Percentiles rank a stretch among this genome's conserved stretches.
phyloP scores from a whole-genome alignment of 768 basidiomycete genomes.

The Suillus ampliporus region DNA sequence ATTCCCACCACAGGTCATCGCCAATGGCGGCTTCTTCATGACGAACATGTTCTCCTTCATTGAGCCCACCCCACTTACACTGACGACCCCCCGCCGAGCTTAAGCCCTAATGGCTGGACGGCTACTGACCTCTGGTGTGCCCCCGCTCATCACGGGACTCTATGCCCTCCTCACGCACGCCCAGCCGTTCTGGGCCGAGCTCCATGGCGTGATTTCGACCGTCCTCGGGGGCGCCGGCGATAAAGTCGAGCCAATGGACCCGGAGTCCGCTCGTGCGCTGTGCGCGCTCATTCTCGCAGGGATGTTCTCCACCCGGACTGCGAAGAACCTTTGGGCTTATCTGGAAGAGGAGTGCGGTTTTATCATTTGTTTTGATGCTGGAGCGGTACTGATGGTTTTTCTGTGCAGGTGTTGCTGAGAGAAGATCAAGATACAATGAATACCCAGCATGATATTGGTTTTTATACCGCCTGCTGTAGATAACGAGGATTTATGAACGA shows the following conservation, averaged over 20 bases:
- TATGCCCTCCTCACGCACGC: constrained; percentile 87
- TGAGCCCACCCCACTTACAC: constrained; percentile 66
- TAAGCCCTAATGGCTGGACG: constrained; percentile 83
- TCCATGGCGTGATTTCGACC: constrained; percentile 54
- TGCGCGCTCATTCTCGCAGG: constrained; percentile 69
- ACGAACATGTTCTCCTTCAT: constrained; percentile 77
- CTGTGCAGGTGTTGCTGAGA: constrained; percentile 17
- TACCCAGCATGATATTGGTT: neutral
- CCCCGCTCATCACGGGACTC: constrained; percentile 72
- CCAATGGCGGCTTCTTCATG: constrained; percentile 85
- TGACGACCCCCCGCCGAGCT: constrained; percentile 85
- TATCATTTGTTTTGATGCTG: neutral
- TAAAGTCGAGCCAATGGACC: constrained; percentile 55
- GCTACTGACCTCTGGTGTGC: constrained; percentile 87
- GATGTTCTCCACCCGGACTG: constrained; percentile 67
- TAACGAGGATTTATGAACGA: too few relatives aligned
- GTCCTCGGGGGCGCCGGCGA: constrained; percentile 46
- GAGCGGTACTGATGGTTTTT: neutral
- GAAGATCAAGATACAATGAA: constrained; percentile 37
- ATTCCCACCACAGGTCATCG: constrained; percentile 52
- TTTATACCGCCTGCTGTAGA: neutral
- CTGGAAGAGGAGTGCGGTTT: constrained; percentile 23
- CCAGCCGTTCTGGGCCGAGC: constrained; percentile 81
- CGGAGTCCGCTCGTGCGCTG: constrained; percentile 69
- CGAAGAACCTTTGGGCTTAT: constrained; percentile 61